phyloP scores from a whole-genome alignment of 148 eudicot species.

The Rhododendron simsii region DNA sequence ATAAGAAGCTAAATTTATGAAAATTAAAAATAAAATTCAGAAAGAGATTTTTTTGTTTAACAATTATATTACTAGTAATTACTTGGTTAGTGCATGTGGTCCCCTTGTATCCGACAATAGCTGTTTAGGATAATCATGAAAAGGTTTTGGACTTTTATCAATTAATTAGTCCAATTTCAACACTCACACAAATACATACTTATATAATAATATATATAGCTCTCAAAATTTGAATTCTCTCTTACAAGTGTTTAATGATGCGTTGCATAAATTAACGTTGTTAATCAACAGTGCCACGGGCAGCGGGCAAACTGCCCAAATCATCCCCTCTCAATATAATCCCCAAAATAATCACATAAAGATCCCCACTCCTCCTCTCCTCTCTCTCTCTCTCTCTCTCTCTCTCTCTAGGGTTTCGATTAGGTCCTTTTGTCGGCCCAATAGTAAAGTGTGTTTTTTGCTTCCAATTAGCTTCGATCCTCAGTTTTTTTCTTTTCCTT shows the following conservation, averaged over 20 bases:
- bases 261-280: conserved; percentile 3
- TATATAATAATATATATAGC: background rate
- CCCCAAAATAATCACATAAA: background rate
- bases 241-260: background rate
- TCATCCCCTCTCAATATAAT: background rate
- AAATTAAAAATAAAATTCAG: too few relatives aligned
- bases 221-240: background rate
- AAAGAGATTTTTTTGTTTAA: too few relatives aligned
- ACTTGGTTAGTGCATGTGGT: too few relatives aligned
- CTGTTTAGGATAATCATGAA: background rate
- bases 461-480: background rate
- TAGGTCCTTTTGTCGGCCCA: background rate
- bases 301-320: conserved; percentile 19
- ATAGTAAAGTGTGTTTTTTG: conserved; percentile 1
- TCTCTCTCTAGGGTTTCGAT: background rate
- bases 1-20: too few relatives aligned
- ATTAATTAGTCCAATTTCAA: background rate
- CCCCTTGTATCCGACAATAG: background rate
- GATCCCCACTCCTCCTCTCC: background rate
- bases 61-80: too few relatives aligned
- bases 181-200: background rate
- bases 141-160: background rate
- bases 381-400: background rate
- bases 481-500: background rate
- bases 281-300: background rate